Base-by-base conservation (phyloP, 2,329 filamentous ascomycete species). In the Pyrenophora teres region DNA sequence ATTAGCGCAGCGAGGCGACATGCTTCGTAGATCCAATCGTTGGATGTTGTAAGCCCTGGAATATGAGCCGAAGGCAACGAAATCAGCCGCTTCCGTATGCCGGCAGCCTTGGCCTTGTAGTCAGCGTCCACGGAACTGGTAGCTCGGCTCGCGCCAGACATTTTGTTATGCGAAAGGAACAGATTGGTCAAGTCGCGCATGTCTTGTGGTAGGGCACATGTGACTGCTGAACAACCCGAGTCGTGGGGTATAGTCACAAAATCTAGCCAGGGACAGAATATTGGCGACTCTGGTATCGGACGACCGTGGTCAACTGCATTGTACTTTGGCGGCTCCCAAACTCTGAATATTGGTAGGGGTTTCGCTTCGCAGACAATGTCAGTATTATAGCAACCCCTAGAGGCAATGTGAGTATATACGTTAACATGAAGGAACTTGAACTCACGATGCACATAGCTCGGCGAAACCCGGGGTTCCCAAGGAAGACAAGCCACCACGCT, bases 11-110 rank as follows among this genome's bases (percentile, higher is more conserved):
- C 55, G 30, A 74, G 61, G 15, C 72, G 70, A 40, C 66, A 69
- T 8, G 70, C 54, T 45, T 75, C 72, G 44, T 71, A 73, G 6
- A 72, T 41, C 62, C 62, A 71, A 44, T 72, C 68, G 13, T 62
- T 57, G 3, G 60, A 60, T 1, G 55, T 60, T 7, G 60, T 46
- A 6, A 61, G 46, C 16, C 57, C 63, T 27, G 59, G 54, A 2
- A 50, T 56, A 13, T 60, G 48, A 6, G 69, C 69, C n/a, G 63
- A 63, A 16, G 67, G 64, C 10, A 67, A 36, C 6, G 48, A 40
- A 1, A 45, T 40, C 6, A 69, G 16, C 31, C 60, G 64, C 9
- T 56, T 47, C 9, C 51, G 49, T 15, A 71, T 64, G 5, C 37
- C 54, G 6, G 40, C 27, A 2, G 65, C 30, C 15, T 51, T 59